These are phyloP conservation scores for Lasiodiplodia gonubiensis DNA, from an alignment of 2,329 filamentous ascomycete species.

Conservation along the genomic window DNA sequence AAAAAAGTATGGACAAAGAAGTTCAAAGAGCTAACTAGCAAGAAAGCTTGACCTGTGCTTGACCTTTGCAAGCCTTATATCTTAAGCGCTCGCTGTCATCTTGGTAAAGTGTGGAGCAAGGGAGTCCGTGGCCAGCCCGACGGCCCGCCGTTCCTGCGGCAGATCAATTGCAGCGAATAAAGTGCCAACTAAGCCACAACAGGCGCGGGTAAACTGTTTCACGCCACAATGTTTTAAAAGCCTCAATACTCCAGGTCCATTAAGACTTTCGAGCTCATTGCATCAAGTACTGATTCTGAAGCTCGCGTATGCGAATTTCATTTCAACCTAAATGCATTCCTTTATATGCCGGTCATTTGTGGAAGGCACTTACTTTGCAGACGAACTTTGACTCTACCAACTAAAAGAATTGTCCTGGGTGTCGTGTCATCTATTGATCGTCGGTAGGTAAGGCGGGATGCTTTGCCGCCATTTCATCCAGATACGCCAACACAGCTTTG, in stretches of 20 bases:
- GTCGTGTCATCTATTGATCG: neutral
- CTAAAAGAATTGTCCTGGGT: neutral
- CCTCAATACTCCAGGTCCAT: neutral
- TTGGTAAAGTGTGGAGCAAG: constrained; percentile 2
- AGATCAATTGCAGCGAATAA: constrained; percentile 20
- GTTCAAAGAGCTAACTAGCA: neutral
- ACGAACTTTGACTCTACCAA: neutral
- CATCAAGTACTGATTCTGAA: neutral
- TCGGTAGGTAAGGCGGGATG: neutral
- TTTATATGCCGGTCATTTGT: neutral
- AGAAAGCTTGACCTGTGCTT: constrained; percentile 2
- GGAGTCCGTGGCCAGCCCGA: constrained; percentile 4
- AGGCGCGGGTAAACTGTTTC: constrained; percentile 5
- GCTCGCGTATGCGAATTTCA: neutral
- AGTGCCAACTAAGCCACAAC: constrained; percentile 19
- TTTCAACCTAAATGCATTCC: neutral
- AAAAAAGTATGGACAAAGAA: neutral
- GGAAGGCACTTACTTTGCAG: neutral
- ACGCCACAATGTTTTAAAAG: neutral
- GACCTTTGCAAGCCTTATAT: neutral
- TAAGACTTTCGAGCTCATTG: neutral
- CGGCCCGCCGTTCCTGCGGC: constrained; percentile 18
- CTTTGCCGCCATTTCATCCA: constrained; percentile 24
- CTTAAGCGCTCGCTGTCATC: neutral
- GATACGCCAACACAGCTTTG: constrained; percentile 14